Evolutionary conservation across 495 filamentous ascomycete genomes (phyloP).

Genomic region (Tuber borchii): DNA sequence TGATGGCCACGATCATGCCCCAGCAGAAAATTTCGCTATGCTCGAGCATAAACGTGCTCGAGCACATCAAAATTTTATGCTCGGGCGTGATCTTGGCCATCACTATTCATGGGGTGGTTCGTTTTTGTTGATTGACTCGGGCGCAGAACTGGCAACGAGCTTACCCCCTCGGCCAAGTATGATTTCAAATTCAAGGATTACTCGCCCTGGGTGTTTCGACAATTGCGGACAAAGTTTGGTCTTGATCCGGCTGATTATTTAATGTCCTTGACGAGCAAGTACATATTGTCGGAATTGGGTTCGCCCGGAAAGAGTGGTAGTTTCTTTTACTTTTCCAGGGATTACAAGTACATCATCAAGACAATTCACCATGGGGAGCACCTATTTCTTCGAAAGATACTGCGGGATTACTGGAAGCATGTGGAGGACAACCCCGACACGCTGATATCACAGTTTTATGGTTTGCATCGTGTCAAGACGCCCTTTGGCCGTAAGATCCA

Average conservation of each 20-base stretch:
- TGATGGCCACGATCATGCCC: too few relatives aligned
- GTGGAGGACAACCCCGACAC: constrained; percentile 92
- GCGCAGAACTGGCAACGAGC: constrained; percentile 80
- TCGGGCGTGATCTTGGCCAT: too few relatives aligned
- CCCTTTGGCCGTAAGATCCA: constrained; percentile 97
- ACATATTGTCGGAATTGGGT: constrained; percentile 93
- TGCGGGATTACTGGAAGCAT: constrained; percentile 91
- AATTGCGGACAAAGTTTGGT: constrained; percentile 78
- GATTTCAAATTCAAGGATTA: constrained; percentile 99
- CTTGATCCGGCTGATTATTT: constrained; percentile 96
- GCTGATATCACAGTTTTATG: constrained; percentile 95
- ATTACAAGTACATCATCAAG: constrained; percentile 99
- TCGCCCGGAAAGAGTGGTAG: constrained; percentile 97
- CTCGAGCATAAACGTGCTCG: too few relatives aligned
- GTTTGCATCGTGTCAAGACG: constrained; percentile 95
- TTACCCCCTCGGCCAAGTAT: constrained; percentile 97
- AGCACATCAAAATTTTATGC: too few relatives aligned
- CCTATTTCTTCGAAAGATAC: constrained; percentile 83
- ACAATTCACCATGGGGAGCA: constrained; percentile 97
- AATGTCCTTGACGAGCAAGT: constrained; percentile 97
- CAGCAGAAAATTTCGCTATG: too few relatives aligned
- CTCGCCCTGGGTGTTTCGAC: constrained; percentile 96
- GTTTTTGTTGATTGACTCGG: background rate
- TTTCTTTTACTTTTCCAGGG: constrained; percentile 99
- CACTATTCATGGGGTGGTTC: too few relatives aligned